Evolutionary conservation across 192 early-diverging fungal species (phyloP).

Genomic region (Backusella macrospora): DNA sequence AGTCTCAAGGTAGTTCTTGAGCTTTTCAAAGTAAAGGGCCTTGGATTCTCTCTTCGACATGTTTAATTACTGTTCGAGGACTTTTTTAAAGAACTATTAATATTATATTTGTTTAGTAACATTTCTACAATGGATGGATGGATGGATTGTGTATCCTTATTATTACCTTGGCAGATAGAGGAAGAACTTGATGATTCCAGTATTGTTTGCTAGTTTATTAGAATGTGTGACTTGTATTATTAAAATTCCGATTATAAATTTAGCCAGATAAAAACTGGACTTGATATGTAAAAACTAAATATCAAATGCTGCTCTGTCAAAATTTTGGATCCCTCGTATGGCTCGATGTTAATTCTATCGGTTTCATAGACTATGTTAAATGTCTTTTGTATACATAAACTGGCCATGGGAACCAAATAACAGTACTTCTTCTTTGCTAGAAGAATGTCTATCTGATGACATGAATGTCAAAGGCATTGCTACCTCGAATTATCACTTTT

Average conservation of each 20-base stretch:
- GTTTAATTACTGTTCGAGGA: constrained; percentile 71
- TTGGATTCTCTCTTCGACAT: constrained; percentile 99
- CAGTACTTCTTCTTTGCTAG: too few species aligned
- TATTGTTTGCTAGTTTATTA: neutral
- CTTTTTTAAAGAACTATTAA: constrained; percentile 41
- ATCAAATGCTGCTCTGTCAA: too few species aligned
- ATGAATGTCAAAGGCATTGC: too few species aligned
- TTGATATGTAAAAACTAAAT: too few species aligned
- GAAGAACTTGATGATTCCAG: neutral
- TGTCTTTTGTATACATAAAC: too few species aligned
- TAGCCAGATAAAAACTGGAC: too few species aligned
- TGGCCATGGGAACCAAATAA: too few species aligned
- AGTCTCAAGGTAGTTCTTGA: constrained; percentile 84
- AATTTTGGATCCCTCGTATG: too few species aligned
- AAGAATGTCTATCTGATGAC: too few species aligned
- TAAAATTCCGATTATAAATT: neutral
- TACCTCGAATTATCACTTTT: too few species aligned
- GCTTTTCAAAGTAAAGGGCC: constrained; percentile 94
- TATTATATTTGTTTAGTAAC: neutral
- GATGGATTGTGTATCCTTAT: constrained; percentile 6
- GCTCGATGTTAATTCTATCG: too few species aligned
- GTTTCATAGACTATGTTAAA: too few species aligned
- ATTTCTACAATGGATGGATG: constrained; percentile 29
- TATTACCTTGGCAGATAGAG: constrained; percentile 16
- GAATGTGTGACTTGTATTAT: neutral